These are phyloP conservation scores for Obelidium mucronatum DNA, from an alignment of 192 early-diverging fungal genomes.

Conservation along the genomic window DNA sequence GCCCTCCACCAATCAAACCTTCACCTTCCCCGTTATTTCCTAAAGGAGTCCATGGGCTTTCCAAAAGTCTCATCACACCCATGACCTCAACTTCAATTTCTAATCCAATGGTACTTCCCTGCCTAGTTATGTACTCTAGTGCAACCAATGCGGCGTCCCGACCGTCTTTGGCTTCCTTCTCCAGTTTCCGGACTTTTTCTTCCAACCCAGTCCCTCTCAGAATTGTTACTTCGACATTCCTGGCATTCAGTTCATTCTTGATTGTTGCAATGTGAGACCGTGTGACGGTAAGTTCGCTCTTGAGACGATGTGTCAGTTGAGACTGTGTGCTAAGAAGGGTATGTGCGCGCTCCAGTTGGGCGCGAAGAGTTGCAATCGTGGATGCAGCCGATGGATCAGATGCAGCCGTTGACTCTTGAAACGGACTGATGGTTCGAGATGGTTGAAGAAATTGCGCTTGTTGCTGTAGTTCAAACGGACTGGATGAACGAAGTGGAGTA, in stretches of 20 bases:
- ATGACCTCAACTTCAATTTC: slow-evolving; percentile 55
- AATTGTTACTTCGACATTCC: slow-evolving; percentile 44
- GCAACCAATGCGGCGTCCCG: slow-evolving; percentile 36
- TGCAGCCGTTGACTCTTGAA: not conserved
- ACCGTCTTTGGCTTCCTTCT: slow-evolving; percentile 23
- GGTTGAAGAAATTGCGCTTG: not conserved
- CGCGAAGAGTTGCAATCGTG: slow-evolving; percentile 39
- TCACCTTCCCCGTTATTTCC: not conserved
- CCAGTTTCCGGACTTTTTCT: slow-evolving; percentile 3
- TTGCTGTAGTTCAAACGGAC: not conserved
- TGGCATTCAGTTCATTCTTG: slow-evolving; percentile 47
- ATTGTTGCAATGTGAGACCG: slow-evolving; percentile 44
- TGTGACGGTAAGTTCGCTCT: slow-evolving; percentile 47
- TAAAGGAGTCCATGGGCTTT: slow-evolving; percentile 43
- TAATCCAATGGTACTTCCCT: slow-evolving; percentile 40
- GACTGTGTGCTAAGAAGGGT: slow-evolving; percentile 51
- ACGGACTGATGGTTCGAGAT: not conserved
- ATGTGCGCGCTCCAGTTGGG: slow-evolving; percentile 50
- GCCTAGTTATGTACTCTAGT: slow-evolving; percentile 47
- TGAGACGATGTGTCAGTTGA: slow-evolving; percentile 49
- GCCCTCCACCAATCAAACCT: slow-evolving; percentile 29
- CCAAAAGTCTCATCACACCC: slow-evolving; percentile 46
- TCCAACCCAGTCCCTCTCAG: slow-evolving; percentile 5
- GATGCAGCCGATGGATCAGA: slow-evolving; percentile 6
- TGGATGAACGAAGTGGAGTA: not conserved